phyloP scores from a whole-genome alignment of 2,329 filamentous ascomycete genomes.

The Trichophyton benhamiae region DNA sequence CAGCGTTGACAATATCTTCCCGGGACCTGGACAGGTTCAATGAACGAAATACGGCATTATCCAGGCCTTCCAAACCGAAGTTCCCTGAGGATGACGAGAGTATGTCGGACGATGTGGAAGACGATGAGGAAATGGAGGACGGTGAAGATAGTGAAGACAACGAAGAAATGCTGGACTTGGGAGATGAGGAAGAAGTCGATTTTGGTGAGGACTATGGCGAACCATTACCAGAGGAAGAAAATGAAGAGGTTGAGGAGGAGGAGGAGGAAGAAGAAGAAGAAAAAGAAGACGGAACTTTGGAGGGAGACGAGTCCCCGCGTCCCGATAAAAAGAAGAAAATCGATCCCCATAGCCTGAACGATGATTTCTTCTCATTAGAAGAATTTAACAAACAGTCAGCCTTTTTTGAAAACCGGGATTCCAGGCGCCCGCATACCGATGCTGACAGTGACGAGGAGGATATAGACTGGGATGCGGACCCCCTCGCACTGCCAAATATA shows the following conservation, averaged over 20 bases:
- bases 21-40: conserved; percentile 24
- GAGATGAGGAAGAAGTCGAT: conserved; percentile 12
- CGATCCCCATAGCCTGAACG: conserved; percentile 78
- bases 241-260: neutral
- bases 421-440: conserved; percentile 60
- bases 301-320: neutral
- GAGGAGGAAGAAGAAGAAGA: neutral
- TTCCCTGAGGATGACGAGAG: neutral
- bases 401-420: conserved; percentile 76
- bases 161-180: conserved; percentile 16
- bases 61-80: neutral
- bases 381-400: conserved; percentile 93
- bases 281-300: too few species aligned
- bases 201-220: conserved; percentile 13
- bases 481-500: conserved; percentile 37
- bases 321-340: neutral
- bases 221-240: conserved; percentile 1
- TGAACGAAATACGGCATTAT: neutral
- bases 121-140: conserved; percentile 2
- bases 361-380: conserved; percentile 96
- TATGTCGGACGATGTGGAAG: neutral
- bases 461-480: conserved; percentile 77
- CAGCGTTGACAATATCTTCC: conserved; percentile 45
- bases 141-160: conserved; percentile 10
- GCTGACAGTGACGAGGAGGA: conserved; percentile 65